phyloP scores from a whole-genome alignment of 805 yeast species.

The Spathaspora girioi region DNA sequence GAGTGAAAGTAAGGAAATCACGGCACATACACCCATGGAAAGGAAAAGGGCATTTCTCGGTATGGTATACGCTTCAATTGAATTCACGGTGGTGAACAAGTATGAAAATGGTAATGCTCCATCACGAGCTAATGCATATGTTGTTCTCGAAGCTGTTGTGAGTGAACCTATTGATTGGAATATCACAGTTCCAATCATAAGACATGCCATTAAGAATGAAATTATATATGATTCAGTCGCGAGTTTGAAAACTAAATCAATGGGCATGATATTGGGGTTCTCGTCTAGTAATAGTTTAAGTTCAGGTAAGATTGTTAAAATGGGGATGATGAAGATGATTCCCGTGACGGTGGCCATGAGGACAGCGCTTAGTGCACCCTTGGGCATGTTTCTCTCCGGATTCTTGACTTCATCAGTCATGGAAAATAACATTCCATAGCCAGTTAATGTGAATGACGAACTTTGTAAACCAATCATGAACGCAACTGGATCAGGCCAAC shows the following conservation, averaged over 20 bases:
- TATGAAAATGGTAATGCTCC: conserved; percentile 69
- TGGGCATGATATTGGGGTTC: conserved; percentile 68
- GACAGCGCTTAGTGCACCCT: conserved; percentile 66
- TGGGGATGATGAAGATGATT: conserved; percentile 65
- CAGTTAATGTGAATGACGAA: conserved; percentile 75
- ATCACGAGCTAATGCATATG: conserved; percentile 79
- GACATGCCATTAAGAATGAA: conserved; percentile 62
- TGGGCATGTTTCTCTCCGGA: conserved; percentile 73
- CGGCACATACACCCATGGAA: conserved; percentile 57
- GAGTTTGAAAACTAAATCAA: conserved; percentile 68
- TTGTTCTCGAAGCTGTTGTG: conserved; percentile 80
- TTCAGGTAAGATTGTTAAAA: conserved; percentile 70
- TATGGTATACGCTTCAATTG: conserved; percentile 50
- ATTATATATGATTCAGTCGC: conserved; percentile 67
- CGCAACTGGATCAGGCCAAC: conserved; percentile 70
- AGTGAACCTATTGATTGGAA: conserved; percentile 79
- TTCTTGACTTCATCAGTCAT: conserved; percentile 77
- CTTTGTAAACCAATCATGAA: conserved; percentile 77
- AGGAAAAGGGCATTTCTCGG: conserved; percentile 69
- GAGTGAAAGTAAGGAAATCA: conserved; percentile 62
- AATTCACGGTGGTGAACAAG: conserved; percentile 64
- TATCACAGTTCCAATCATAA: conserved; percentile 64
- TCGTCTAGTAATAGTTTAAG: conserved; percentile 51
- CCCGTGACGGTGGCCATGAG: conserved; percentile 66
- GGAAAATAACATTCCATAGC: conserved; percentile 78